Base-by-base conservation (phyloP, 345 rosid species). In the Eucalyptus sp. region DNA sequence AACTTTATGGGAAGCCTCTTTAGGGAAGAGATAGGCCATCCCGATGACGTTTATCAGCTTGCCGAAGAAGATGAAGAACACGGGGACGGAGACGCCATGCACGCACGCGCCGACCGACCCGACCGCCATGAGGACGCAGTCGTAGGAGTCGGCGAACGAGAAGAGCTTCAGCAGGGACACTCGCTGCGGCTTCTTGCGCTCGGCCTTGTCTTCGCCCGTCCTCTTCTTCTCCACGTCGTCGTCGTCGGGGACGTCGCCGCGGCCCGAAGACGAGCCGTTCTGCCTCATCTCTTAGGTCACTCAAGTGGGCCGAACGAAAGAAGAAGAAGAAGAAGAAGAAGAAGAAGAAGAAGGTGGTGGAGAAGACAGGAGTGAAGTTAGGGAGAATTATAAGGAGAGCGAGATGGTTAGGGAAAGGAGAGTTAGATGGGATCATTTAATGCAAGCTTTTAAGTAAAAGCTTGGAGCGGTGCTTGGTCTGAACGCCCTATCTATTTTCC, bases 11-110 rank as follows among this genome's bases (percentile, higher is more conserved):
- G 99, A 95, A 58, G 99, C 98, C 88, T 92, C 89, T 88, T 96
- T 89, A 7, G 99, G 99, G 90, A 90, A 93, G 20, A 98, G 93
- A 92, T 94, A 97, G 89, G 99, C 98, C 58, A 97, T 81, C 41
- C 99, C 99, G 37, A 96, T 92, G 46, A 97, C 85, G 76, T 97
- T 94, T 25, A 98, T 98, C 88, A 98, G 60, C 92, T 93, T 95
- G 7, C 99, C 99, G 43, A 98, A 98, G 93, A 93, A 98, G 86
- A 97, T 95, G 94, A 98, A 98, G 93, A 98, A 98, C 25, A 98
- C 90, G 2, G 99, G 99, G 14, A 98, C 99, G 1, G 99, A 98
- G 88, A 95, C 98, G 5, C 99, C 99, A 88, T 98, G 99, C 90
- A 94, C 60, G 87, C 94, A 92, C 24, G 99, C 99, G 29, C 97